Percentiles rank a stretch among this genome's conserved stretches.
These are phyloP conservation scores for Phytophthora constricta DNA, from an alignment of 352 stramenopile species.

Conservation along the genomic window DNA sequence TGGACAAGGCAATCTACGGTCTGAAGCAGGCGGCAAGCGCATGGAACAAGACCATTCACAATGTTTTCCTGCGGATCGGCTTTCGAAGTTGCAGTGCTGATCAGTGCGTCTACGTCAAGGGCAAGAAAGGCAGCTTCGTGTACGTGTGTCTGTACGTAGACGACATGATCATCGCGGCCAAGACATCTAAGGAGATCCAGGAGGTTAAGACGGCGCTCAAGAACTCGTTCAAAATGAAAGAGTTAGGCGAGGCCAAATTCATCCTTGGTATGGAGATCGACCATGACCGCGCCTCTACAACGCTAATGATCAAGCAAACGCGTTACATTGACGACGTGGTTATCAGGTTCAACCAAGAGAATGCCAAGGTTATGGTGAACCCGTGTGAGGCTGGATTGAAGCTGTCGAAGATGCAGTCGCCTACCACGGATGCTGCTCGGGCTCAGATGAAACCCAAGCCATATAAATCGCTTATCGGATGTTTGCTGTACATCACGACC, in stretches of 20 bases:
- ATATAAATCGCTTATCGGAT: neutral
- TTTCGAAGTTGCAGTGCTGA: constrained; percentile 22
- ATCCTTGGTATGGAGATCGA: constrained; percentile 26
- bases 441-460: neutral
- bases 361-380: constrained; percentile 10
- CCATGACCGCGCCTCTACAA: neutral
- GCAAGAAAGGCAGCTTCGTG: constrained; percentile 4
- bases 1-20: constrained; percentile 30
- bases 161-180: constrained; percentile 27
- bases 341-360: constrained; percentile 6
- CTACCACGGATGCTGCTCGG: neutral
- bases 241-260: constrained; percentile 11
- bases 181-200: constrained; percentile 4
- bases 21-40: constrained; percentile 24
- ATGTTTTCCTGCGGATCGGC: constrained; percentile 17
- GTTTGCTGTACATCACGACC: neutral
- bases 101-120: constrained; percentile 32
- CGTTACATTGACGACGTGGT: constrained; percentile 16
- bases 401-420: constrained; percentile 3
- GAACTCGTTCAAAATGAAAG: constrained; percentile 22
- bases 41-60: constrained; percentile 35
- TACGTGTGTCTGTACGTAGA: constrained; percentile 22
- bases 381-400: constrained; percentile 6
- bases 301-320: constrained; percentile 10
- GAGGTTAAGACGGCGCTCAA: constrained; percentile 21